Percentiles rank a stretch among this genome's conserved stretches.
Evolutionary conservation across 2,329 filamentous ascomycete species (phyloP).

Genomic region (Bipolaris bicolor): DNA sequence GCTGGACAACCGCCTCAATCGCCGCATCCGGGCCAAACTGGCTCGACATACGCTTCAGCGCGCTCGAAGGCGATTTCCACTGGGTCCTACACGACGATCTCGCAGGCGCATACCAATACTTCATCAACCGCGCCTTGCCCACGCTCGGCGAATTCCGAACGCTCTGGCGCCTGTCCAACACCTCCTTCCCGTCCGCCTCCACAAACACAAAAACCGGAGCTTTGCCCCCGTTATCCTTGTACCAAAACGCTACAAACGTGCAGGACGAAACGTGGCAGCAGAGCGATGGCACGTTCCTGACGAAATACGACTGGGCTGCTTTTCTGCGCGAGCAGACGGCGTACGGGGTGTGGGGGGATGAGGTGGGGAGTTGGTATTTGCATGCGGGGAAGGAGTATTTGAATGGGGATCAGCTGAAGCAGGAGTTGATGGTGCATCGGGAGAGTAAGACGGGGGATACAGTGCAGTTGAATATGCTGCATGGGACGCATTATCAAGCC

Average conservation of each 20-base stretch:
- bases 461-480: constrained; percentile 62
- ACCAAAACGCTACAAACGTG: constrained; percentile 55
- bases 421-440: constrained; percentile 60
- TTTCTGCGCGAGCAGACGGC: constrained; percentile 52
- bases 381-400: constrained; percentile 59
- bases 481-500: constrained; percentile 54
- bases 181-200: constrained; percentile 55
- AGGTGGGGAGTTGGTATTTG: constrained; percentile 60
- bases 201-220: constrained; percentile 55
- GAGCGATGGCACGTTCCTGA: constrained; percentile 57
- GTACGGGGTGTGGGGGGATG: constrained; percentile 59
- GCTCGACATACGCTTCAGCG: constrained; percentile 58
- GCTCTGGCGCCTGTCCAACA: constrained; percentile 58
- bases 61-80: constrained; percentile 58
- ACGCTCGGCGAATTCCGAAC: constrained; percentile 59
- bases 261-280: constrained; percentile 62
- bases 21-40: constrained; percentile 51
- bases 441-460: constrained; percentile 59
- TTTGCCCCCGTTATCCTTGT: constrained; percentile 54
- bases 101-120: constrained; percentile 62
- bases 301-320: constrained; percentile 59
- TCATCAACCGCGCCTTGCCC: constrained; percentile 58
- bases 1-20: constrained; percentile 56
- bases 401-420: constrained; percentile 61
- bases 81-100: constrained; percentile 60